Percentiles rank a stretch among this genome's conserved stretches.
These are phyloP conservation scores for Phaeosphaeriaceae sp. DNA, from an alignment of 2,329 filamentous ascomycete species.

Conservation along the genomic window DNA sequence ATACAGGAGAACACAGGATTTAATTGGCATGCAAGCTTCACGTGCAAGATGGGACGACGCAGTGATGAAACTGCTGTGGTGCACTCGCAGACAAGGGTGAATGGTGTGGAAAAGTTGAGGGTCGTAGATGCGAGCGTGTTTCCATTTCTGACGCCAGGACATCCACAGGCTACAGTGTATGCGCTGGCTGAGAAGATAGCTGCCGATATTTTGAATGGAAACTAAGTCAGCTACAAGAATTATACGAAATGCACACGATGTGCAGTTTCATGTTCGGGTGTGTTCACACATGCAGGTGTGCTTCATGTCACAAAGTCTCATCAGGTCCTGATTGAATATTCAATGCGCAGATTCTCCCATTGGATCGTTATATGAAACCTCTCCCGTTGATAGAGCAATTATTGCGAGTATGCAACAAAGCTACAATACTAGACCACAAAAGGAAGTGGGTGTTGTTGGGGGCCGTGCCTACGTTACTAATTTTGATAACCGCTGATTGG, in stretches of 20 bases:
- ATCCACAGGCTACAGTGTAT: not conserved
- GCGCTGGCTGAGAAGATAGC: not conserved
- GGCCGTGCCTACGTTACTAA: not conserved
- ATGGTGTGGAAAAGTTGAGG: not conserved
- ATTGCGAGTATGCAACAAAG: no score
- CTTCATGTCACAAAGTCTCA: no score
- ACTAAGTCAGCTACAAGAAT: no score
- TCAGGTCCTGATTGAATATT: no score
- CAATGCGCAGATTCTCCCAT: no score
- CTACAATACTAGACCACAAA: not conserved
- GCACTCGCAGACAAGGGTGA: not conserved
- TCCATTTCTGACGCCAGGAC: not conserved
- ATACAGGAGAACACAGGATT: not conserved
- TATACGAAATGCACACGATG: no score
- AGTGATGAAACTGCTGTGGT: not conserved
- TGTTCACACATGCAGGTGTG: no score
- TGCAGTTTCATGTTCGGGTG: no score
- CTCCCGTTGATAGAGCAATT: no score
- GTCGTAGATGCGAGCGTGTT: not conserved
- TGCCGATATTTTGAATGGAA: not conserved
- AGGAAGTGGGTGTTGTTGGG: not conserved
- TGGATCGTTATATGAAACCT: no score
- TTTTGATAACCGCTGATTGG: not conserved
- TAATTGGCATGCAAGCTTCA: not conserved
- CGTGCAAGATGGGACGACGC: not conserved